Percentiles rank a stretch among this genome's conserved stretches.
Conservation (phyloP, 2,329 filamentous ascomycete species). For the Tolypocladium tropicale region DNA sequence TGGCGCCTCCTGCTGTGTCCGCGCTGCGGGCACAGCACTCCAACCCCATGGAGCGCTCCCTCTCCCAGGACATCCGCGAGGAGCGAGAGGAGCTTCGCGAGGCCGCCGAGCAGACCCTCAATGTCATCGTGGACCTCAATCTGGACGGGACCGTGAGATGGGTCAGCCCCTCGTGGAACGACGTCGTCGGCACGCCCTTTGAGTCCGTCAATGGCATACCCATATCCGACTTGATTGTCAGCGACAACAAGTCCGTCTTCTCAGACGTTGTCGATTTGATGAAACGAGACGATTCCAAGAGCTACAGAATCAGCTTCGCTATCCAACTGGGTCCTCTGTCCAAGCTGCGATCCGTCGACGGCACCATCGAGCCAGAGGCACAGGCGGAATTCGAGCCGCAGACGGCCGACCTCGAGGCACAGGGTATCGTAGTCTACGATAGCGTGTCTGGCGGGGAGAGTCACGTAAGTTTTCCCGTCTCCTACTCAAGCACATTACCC, state of each 20-base stretch:
- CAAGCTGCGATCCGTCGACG: constrained; percentile 43
- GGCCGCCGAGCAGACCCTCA: constrained; percentile 91
- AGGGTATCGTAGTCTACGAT: constrained; percentile 98
- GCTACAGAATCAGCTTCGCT: constrained; percentile 78
- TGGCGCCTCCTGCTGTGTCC: constrained; percentile 44
- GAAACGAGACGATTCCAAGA: constrained; percentile 85
- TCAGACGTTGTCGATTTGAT: constrained; percentile 77
- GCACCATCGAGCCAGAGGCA: constrained; percentile 25
- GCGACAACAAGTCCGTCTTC: constrained; percentile 71
- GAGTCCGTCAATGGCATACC: constrained; percentile 64
- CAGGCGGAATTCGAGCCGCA: constrained; percentile 25
- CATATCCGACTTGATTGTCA: constrained; percentile 70
- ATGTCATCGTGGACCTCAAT: constrained; percentile 90
- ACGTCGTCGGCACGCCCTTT: constrained; percentile 74
- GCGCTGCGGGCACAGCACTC: constrained; percentile 39
- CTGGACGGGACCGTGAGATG: constrained; percentile 86
- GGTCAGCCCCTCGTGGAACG: constrained; percentile 93
- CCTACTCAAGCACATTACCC: not conserved
- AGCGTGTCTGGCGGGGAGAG: constrained; percentile 75
- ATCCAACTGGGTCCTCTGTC: constrained; percentile 61
- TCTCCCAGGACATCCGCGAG: constrained; percentile 85
- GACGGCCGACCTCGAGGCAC: constrained; percentile 75
- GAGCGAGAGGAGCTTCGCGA: constrained; percentile 90
- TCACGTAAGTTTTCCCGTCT: constrained; percentile 56
- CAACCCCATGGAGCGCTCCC: constrained; percentile 49